phyloP scores from a whole-genome alignment of 805 yeast species.

The Metschnikowia gelsemii region DNA sequence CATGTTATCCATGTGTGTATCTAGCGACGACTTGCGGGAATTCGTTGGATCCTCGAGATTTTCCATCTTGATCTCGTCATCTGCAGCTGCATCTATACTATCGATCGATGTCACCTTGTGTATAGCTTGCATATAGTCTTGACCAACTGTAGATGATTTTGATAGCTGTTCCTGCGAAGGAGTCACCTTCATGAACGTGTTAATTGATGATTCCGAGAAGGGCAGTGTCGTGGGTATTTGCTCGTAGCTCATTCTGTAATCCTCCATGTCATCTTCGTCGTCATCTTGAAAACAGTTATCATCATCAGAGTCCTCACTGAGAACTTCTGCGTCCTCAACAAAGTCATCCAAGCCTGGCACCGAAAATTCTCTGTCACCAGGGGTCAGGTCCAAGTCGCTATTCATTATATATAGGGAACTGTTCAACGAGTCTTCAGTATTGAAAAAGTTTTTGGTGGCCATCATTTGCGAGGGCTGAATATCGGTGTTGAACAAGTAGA shows the following conservation, averaged over 20 bases:
- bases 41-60: neutral
- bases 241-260: constrained; percentile 19
- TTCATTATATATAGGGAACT: constrained; percentile 29
- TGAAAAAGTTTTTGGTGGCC: constrained; percentile 24
- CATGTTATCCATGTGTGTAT: constrained; percentile 3
- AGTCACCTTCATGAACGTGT: constrained; percentile 11
- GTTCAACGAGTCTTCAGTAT: constrained; percentile 27
- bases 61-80: constrained; percentile 1
- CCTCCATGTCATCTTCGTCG: constrained; percentile 28
- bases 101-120: constrained; percentile 8
- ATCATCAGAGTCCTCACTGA: constrained; percentile 41
- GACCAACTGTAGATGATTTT: constrained; percentile 4
- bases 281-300: constrained; percentile 40
- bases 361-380: constrained; percentile 7
- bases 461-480: constrained; percentile 42
- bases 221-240: constrained; percentile 10
- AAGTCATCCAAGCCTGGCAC: constrained; percentile 30
- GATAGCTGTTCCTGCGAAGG: constrained; percentile 1
- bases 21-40: constrained; percentile 4
- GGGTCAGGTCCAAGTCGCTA: constrained; percentile 13
- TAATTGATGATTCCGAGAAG: constrained; percentile 1
- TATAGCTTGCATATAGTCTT: constrained; percentile 8
- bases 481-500: constrained; percentile 40
- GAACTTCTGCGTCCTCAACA: constrained; percentile 44
- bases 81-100: constrained; percentile 6